Evolutionary conservation across 768 basidiomycete genomes (phyloP), one percentile per base, ranked within the genome.

Genomic region (Roridomyces roridus): DNA sequence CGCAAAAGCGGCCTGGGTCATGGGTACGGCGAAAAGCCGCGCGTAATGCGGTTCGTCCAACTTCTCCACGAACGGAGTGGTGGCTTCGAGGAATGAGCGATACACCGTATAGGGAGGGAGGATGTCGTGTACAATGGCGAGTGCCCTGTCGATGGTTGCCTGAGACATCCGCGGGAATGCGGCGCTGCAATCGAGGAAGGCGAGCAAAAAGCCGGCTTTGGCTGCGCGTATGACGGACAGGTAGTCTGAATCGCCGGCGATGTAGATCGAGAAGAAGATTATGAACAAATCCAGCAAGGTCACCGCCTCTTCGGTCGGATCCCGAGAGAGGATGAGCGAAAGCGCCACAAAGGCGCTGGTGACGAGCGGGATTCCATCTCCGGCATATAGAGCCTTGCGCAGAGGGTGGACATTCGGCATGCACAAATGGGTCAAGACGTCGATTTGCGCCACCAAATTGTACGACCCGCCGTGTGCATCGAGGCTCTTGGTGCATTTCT

Each of bases 241-340:
- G 51, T 75, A 74, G n/a, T n/a, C n/a, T n/a, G 74, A 74, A 43
- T 74, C 72, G 10, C 71, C 72, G 0, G 75, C 72, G 21, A 77
- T 63, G 46, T 66, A 73, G 53, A 70, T 72, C 18, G 62, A 55
- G 14, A 75, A 63, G 49, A 71, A 75, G 4, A 63, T 67, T 34
- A 77, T 65, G 6, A 64, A 65, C 3, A 70, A 57, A 4, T 68
- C 57, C 55, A 74, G 6, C 65, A 21, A 67, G 60, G 23, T 61
- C 63, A 23, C 68, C n/a, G n/a, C n/a, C n/a, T n/a, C n/a, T n/a
- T n/a, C n/a, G n/a, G n/a, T n/a, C n/a, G n/a, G n/a, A n/a, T n/a
- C n/a, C n/a, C n/a, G n/a, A n/a, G n/a, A n/a, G n/a, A n/a, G n/a
- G n/a, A n/a, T n/a, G n/a, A n/a, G n/a, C n/a, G n/a, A n/a, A n/a